A percentile compares a stretch with the other conserved stretches of the same genome.
Conservation (phyloP, 1,284 basidiomycete species). For the Ustilago shanxiensis region DNA sequence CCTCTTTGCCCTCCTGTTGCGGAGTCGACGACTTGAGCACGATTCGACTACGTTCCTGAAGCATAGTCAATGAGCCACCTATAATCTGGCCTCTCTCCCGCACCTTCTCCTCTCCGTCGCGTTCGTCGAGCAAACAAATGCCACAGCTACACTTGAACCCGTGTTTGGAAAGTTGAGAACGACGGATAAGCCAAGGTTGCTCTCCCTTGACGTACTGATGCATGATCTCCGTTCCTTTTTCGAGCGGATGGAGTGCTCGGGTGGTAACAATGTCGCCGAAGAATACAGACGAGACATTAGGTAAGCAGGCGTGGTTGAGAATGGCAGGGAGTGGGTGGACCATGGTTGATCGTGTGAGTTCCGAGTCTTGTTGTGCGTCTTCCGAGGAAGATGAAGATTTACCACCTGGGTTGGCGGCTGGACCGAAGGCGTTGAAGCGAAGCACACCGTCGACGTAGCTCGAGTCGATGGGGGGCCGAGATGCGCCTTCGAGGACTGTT, state of each 20-base stretch:
- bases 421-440: slow-evolving; percentile 69
- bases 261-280: slow-evolving; percentile 67
- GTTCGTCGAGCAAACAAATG: slow-evolving; percentile 60
- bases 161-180: slow-evolving; percentile 64
- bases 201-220: slow-evolving; percentile 69
- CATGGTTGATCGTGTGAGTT: slow-evolving; percentile 64
- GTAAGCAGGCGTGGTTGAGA: slow-evolving; percentile 68
- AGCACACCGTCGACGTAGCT: slow-evolving; percentile 68
- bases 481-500: slow-evolving; percentile 20
- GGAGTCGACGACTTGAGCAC: slow-evolving; percentile 47
- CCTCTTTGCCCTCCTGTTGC: slow-evolving; percentile 18
- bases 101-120: slow-evolving; percentile 54
- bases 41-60: slow-evolving; percentile 61
- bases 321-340: slow-evolving; percentile 69
- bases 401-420: slow-evolving; percentile 56
- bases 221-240: slow-evolving; percentile 65
- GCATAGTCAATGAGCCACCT: slow-evolving; percentile 55
- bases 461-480: slow-evolving; percentile 42
- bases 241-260: slow-evolving; percentile 60
- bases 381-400: slow-evolving; percentile 17
- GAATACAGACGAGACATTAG: slow-evolving; percentile 69
- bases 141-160: slow-evolving; percentile 64
- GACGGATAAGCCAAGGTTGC: slow-evolving; percentile 57
- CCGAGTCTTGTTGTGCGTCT: slow-evolving; percentile 28
- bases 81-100: slow-evolving; percentile 49